Base-by-base conservation (phyloP, 352 stramenopile species). In the Globisporangium uncinulatum region DNA sequence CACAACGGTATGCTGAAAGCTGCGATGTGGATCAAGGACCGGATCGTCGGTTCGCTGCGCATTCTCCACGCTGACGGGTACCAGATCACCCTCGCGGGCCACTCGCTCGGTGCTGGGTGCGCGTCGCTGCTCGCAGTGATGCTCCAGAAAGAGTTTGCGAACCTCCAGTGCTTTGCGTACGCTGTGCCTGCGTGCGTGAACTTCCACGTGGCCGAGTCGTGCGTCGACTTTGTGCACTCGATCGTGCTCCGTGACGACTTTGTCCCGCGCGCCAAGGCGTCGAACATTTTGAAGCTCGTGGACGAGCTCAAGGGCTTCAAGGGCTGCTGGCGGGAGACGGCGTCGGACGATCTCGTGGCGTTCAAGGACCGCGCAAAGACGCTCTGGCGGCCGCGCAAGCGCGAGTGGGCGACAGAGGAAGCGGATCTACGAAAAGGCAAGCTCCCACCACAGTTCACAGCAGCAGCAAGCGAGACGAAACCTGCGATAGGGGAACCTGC, bases 1-100 rank as follows among this genome's bases (percentile, higher is more conserved):
- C 85, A 95, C 54, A 92, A 93, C 54, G 85, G 85, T 0, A 95
- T 95, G 83, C 56, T 91, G 8, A 89, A 92, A 60, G 81, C 85
- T 21, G 83, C 86, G 11, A 87, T 91, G 78, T 93, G 83, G 83
- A 92, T 95, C 48, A 95, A 91, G 45, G 77, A 92, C 19, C 77
- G 83, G 19, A 89, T 93, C 43, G 74, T 92, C 21, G 70, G 77
- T 20, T 90, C 85, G 1, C 58, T 95, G 50, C 78, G 83, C 19
- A 74, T 84, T 43, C 55, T 95, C 0, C 74, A 93, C 55, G 66
- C 74, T 9, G 76, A 90, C 72, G 85, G 85, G 2, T 95, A 93
- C 56, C 72, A 86, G 21, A 85, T 95, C 54, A 80, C 91, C 0
- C 82, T 95, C 45, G 77, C 82, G 1, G 85, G 85, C 11, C 85